These are phyloP conservation scores for Trypanosoma theileri DNA, from an alignment of 208 protist species.

Conservation along the genomic window DNA sequence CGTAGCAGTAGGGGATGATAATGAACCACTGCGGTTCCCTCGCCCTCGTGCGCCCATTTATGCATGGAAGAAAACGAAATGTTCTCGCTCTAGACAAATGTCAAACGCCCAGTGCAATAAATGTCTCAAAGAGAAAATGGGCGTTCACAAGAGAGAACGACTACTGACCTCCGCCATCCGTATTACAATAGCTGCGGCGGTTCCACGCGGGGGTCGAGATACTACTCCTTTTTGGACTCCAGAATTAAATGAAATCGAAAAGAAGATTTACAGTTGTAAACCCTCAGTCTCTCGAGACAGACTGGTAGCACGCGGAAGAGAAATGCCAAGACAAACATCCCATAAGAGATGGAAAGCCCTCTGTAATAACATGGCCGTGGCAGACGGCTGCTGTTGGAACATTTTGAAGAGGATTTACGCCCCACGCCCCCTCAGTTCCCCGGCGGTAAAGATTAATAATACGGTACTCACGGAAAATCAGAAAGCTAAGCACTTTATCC, in stretches of 20 bases:
- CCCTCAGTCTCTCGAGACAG: background rate
- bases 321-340: slow-evolving; percentile 5
- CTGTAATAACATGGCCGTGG: background rate
- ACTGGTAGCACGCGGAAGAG: slow-evolving; percentile 2
- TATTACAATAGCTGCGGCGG: background rate
- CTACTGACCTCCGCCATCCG: background rate
- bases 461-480: background rate
- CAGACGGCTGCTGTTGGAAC: slow-evolving; percentile 5
- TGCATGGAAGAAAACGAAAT: slow-evolving; percentile 21
- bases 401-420: slow-evolving; percentile 1
- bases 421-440: background rate
- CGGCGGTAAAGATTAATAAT: background rate
- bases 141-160: background rate
- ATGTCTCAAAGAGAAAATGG: background rate
- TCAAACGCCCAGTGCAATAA: background rate
- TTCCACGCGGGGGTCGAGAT: slow-evolving; percentile 2
- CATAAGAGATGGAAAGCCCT: background rate
- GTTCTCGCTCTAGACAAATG: background rate
- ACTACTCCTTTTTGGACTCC: slow-evolving; percentile 20
- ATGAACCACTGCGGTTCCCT: background rate
- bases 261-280: background rate
- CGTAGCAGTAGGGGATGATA: background rate
- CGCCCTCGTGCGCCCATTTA: background rate
- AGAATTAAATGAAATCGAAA: slow-evolving; percentile 18
- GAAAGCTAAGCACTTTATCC: background rate